A percentile compares a stretch with the other conserved stretches of the same genome.
Conservation (phyloP, 306 rosid species). For the Cucurbita ficifolia region DNA sequence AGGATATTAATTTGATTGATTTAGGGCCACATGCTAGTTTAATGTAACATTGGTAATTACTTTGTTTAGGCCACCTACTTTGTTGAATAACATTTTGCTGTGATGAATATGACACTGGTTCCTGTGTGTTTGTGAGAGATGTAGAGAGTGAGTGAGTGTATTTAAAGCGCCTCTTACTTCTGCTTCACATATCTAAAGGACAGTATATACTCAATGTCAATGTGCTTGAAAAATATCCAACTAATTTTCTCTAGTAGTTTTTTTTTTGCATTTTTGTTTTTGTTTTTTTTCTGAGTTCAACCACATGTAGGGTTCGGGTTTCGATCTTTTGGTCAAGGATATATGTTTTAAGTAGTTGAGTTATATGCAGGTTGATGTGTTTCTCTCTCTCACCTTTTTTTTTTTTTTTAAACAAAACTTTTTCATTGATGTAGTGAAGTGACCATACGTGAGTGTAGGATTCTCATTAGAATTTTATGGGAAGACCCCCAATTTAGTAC, state of each 20-base stretch:
- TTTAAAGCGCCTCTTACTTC: neutral
- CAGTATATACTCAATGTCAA: neutral
- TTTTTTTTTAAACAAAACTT: neutral
- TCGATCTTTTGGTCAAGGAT: no score
- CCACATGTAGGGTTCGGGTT: no score
- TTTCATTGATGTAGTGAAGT: neutral
- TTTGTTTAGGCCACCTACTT: neutral
- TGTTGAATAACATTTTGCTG: neutral
- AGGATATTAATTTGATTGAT: neutral
- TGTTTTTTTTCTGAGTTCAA: no score
- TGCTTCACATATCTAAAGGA: neutral
- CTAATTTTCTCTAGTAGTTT: neutral
- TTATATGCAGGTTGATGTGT: no score
- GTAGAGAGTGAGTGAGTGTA: neutral
- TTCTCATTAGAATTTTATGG: neutral
- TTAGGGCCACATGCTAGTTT: neutral
- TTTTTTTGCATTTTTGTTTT: no score
- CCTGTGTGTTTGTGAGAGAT: neutral
- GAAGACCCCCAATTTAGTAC: neutral
- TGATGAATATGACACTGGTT: neutral
- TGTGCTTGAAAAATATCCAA: neutral
- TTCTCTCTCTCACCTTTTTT: no score
- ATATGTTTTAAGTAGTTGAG: no score
- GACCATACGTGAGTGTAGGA: neutral
- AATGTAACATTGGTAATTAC: neutral